These are phyloP conservation scores for Ceratopteris richardii DNA, from an alignment of 75 land plant genomes.

Conservation along the genomic window DNA sequence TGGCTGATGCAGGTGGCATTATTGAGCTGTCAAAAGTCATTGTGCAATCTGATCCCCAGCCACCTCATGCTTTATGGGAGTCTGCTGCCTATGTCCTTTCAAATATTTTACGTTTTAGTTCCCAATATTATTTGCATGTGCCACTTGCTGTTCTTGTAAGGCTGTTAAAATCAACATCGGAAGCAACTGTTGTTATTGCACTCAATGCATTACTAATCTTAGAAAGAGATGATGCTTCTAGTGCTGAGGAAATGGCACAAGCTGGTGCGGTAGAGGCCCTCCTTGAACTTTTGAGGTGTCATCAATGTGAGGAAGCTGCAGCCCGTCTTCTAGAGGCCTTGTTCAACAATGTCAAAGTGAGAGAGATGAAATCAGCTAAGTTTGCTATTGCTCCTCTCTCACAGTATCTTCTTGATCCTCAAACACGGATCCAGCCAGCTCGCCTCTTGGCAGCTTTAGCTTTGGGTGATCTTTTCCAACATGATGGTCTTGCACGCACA, in stretches of 20 bases:
- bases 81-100: conserved; percentile 82
- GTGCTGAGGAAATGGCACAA: conserved; percentile 95
- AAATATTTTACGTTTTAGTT: conserved; percentile 73
- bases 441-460: conserved; percentile 79
- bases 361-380: conserved; percentile 82
- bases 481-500: conserved; percentile 76
- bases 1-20: conserved; percentile 96
- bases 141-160: conserved; percentile 92
- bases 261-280: conserved; percentile 94
- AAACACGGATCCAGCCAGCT: conserved; percentile 90
- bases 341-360: conserved; percentile 83
- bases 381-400: conserved; percentile 82
- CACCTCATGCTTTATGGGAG: conserved; percentile 94
- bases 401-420: conserved; percentile 89
- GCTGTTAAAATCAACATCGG: conserved; percentile 73
- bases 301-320: conserved; percentile 96
- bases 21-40: conserved; percentile 82
- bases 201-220: conserved; percentile 81
- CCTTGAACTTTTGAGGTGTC: conserved; percentile 74
- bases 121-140: conserved; percentile 82
- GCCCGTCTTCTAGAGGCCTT: conserved; percentile 80
- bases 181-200: conserved; percentile 76
- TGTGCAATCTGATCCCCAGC: conserved; percentile 73
- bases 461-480: conserved; percentile 91
- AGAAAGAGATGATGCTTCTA: conserved; percentile 91